A percentile compares a stretch with the other conserved stretches of the same genome.
Evolutionary conservation across 768 basidiomycete genomes (phyloP).

Genomic region (Tulasnella sp.): DNA sequence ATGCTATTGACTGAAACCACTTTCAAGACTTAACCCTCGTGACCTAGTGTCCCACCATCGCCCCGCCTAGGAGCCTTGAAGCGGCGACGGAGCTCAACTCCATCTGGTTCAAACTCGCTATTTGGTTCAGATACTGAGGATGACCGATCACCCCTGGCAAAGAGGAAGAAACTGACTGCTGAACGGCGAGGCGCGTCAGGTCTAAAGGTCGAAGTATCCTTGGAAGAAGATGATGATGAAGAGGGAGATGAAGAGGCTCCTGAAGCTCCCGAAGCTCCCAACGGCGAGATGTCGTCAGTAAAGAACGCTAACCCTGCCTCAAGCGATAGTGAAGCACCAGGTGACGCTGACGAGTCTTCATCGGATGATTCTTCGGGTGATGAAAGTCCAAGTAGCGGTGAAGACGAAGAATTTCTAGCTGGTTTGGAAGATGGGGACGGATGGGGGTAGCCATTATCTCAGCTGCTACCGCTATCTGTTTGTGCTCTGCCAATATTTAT

Average conservation of each 20-base stretch:
- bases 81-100: conserved; percentile 50
- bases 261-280: conserved; percentile 1
- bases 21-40: conserved; percentile 28
- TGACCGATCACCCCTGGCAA: conserved; percentile 54
- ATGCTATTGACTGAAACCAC: conserved; percentile 37
- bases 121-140: conserved; percentile 26
- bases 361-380: conserved; percentile 40
- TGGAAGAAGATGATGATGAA: conserved; percentile 16
- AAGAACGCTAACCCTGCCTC: not conserved
- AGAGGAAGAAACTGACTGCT: conserved; percentile 62
- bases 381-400: conserved; percentile 12
- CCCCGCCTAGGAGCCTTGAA: conserved; percentile 55
- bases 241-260: conserved; percentile 26
- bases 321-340: conserved; percentile 35
- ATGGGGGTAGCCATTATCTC: not conserved
- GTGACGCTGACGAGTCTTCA: conserved; percentile 54
- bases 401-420: conserved; percentile 15
- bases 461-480: not conserved
- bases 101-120: conserved; percentile 24
- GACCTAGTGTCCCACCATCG: conserved; percentile 40
- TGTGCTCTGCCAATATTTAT: no score
- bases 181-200: conserved; percentile 49
- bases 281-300: not conserved
- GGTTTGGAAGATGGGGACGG: not conserved
- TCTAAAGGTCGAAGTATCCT: conserved; percentile 17